These are phyloP conservation scores for Penicillium lagena DNA, from an alignment of 495 filamentous ascomycete species.

Conservation along the genomic window DNA sequence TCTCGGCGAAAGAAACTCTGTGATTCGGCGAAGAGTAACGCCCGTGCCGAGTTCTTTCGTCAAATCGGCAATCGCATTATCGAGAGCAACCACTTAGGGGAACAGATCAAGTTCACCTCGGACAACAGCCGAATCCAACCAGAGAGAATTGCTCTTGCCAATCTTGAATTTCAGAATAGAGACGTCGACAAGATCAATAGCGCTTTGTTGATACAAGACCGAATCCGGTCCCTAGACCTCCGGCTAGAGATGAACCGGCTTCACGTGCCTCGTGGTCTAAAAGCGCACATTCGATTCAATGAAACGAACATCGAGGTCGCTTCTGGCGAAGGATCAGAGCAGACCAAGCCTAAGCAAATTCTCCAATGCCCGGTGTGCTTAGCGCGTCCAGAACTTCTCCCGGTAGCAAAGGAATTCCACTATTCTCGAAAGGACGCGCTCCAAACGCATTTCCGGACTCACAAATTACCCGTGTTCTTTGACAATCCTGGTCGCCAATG, in stretches of 20 bases:
- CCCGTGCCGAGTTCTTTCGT: slow-evolving; percentile 6
- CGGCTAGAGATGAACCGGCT: neutral
- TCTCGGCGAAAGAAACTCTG: slow-evolving; percentile 7
- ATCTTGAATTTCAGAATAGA: neutral
- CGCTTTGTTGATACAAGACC: neutral
- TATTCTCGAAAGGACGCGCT: slow-evolving; percentile 7
- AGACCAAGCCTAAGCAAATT: neutral
- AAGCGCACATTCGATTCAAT: neutral
- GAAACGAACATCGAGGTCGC: neutral
- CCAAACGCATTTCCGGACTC: slow-evolving; percentile 2
- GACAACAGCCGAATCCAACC: neutral
- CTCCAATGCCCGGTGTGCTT: slow-evolving; percentile 6
- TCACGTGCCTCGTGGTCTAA: neutral
- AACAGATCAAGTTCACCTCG: slow-evolving; percentile 5
- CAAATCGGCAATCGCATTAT: slow-evolving; percentile 16
- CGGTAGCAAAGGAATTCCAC: slow-evolving; percentile 2
- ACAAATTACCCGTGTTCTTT: slow-evolving; percentile 6
- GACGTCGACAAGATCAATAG: neutral
- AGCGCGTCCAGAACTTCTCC: slow-evolving; percentile 1
- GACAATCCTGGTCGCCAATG: slow-evolving; percentile 2
- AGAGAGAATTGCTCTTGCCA: neutral
- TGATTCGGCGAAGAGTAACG: slow-evolving; percentile 1
- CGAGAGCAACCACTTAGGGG: slow-evolving; percentile 8
- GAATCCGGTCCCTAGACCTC: neutral
- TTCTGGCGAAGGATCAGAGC: neutral